A percentile compares a stretch with the other conserved stretches of the same genome.
These are phyloP conservation scores for Allium fistulosum DNA, from an alignment of 106 monocot species.

Conservation along the genomic window DNA sequence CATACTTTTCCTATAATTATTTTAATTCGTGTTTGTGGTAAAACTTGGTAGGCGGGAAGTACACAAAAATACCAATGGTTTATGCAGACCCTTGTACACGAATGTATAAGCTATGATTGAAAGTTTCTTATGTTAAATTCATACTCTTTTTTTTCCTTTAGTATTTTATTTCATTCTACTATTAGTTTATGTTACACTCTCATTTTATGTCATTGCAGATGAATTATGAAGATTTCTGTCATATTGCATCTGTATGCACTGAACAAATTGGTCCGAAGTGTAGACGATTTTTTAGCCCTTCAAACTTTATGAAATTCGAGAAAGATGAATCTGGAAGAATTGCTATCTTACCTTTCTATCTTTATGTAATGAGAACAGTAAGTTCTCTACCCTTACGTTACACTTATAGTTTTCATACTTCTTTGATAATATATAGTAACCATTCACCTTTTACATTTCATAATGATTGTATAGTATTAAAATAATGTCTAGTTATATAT, in stretches of 20 bases:
- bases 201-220: constrained; percentile 46
- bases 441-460: too few species aligned
- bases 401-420: background rate
- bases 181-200: background rate
- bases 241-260: constrained; percentile 91
- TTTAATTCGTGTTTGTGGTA: too few species aligned
- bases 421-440: background rate
- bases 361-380: constrained; percentile 99
- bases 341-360: constrained; percentile 96
- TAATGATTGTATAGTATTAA: too few species aligned
- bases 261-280: constrained; percentile 99
- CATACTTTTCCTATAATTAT: too few species aligned
- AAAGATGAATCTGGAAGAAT: constrained; percentile 99
- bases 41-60: too few species aligned
- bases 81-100: too few species aligned
- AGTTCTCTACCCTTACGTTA: constrained; percentile 6
- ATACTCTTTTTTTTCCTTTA: background rate
- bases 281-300: constrained; percentile 92
- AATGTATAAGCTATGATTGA: too few species aligned
- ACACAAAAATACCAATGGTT: too few species aligned
- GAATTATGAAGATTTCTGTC: constrained; percentile 99
- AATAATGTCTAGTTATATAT: too few species aligned
- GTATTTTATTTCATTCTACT: background rate
- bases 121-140: too few species aligned
- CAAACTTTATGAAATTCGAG: constrained; percentile 99